Evolutionary conservation across 306 rosid species (phyloP), one percentile per base, ranked within the genome.

Genomic region (Corylus avellana): DNA sequence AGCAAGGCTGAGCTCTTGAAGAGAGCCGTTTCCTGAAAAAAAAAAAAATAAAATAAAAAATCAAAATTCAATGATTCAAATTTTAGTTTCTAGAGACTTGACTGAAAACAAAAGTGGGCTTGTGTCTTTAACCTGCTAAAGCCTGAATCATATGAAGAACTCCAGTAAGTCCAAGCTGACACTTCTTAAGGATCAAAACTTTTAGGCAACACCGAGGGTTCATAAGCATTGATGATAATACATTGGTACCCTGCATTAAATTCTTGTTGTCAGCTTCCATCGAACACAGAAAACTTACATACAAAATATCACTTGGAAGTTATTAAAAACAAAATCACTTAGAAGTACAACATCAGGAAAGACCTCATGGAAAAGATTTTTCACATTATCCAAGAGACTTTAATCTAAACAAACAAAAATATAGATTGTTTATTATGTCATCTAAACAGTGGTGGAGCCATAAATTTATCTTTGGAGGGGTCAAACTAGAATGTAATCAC

Each of bases 1-100:
- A 56, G 96, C 91, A 72, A 95, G 94, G 82, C 82, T 83, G 72
- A 95, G 94, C 75, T 90, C 94, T 86, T 91, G 93, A 29, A 95
- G 87, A 86, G 76, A 68, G 74, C 71, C 68, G 77, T 92, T 92
- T 12, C 84, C 98, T 95, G 84, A 32, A 32, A 32, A 32, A 32
- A 32, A 32, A 1, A 32, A 32, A 1, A 32, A 32, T 1, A 32
- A 32, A 32, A 32, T 1, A 35, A 54, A 46, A 61, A 78, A 74
- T 48, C 46, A 53, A 37, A 79, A 72, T 35, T 32, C 77, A 72
- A 14, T 16, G 25, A 57, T 42, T 53, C 2, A 13, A 67, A 48
- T 72, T 56, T 17, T 35, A 77, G 62, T 22, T 79, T 53, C 44
- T 35, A 42, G 10, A 70, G 76, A 73, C 67, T 1, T n/a, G 10